Base-by-base conservation (phyloP, 1,284 basidiomycete genomes). In the Melanopsichium pennsylvanicum region DNA sequence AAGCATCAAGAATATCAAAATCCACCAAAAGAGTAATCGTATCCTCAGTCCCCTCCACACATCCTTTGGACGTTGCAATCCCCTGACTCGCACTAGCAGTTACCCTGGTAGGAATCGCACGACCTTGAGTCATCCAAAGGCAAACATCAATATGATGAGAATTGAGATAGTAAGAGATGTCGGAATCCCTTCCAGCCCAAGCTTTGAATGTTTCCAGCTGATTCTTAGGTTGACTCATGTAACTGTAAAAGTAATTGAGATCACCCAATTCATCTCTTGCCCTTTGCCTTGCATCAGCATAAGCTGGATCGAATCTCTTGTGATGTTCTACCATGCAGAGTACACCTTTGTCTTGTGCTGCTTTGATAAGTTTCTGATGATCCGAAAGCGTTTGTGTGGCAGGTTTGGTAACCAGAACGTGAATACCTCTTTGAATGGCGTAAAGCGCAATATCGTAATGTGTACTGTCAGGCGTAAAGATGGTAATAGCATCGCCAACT, bases 11-110 rank as follows among this genome's bases (percentile, higher is more conserved):
- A 43, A 89, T 91, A 76, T 90, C 87, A 90, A 92, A 96, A 81
- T 95, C 93, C 31, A 94, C 92, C 48, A 96, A 85, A 21, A 95
- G 88, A 3, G 92, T 94, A 82, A 96, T 94, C 12, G 92, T 94
- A 82, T 96, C 93, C 82, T 95, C 93, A 3, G 93, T 95, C 76
- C 88, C 85, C 12, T 86, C 86, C 25, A 88, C 88, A 76, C 91
- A 92, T 74, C 90, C 90, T 83, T 89, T 92, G 22, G 90, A 90
- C 0, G 89, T 92, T 7, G 93, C 93, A 67, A 95, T 94, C 31
- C 93, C 93, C 2, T 89, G 88, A 4, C 91, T 89, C 4, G 89
- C 92, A 61, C 90, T 91, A 1, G 92, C 93, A 19, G 91, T 89
- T 41, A 96, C 93, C 35, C 89, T 88, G 35, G 88, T 88, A 4